Conservation (phyloP, 2,329 filamentous ascomycete species). For the Cytospora leucostoma region DNA sequence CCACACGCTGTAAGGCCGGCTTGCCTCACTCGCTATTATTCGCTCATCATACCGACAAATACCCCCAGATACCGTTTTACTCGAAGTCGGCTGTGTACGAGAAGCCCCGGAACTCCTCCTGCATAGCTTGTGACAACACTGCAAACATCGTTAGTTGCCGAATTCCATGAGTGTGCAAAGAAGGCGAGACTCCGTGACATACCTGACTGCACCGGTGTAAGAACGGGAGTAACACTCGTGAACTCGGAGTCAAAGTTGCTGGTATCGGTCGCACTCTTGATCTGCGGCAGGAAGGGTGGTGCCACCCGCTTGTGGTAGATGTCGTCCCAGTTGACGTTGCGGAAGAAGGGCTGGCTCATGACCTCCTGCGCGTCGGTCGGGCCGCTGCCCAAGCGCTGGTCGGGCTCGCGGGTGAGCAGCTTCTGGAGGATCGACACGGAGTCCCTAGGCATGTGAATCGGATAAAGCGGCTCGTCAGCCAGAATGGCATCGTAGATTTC, state of each 20-base stretch:
- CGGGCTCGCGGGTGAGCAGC: slow-evolving; percentile 90
- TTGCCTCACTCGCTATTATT: slow-evolving; percentile 2
- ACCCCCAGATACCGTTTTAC: slow-evolving; percentile 41
- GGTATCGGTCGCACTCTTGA: slow-evolving; percentile 94
- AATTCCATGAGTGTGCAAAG: not conserved
- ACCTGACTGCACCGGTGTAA: slow-evolving; percentile 97
- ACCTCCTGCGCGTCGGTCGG: slow-evolving; percentile 97
- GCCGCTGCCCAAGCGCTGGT: slow-evolving; percentile 87
- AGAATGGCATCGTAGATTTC: slow-evolving; percentile 99
- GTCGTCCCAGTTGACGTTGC: slow-evolving; percentile 98
- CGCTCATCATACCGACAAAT: not conserved
- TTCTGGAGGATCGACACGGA: slow-evolving; percentile 98
- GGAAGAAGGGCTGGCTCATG: slow-evolving; percentile 98
- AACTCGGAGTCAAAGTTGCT: slow-evolving; percentile 99
- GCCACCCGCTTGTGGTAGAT: slow-evolving; percentile 93
- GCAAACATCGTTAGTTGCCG: slow-evolving; percentile 19
- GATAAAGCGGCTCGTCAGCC: slow-evolving; percentile 94
- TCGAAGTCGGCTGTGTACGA: slow-evolving; percentile 94
- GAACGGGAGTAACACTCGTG: slow-evolving; percentile 94
- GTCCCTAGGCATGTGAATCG: slow-evolving; percentile 97
- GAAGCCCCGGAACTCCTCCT: slow-evolving; percentile 98
- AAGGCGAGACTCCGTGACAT: slow-evolving; percentile 46
- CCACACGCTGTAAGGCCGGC: not conserved
- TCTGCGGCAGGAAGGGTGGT: slow-evolving; percentile 85
- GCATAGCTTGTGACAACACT: slow-evolving; percentile 98